phyloP scores from a whole-genome alignment of 2,329 filamentous ascomycete genomes.

The Cercospora sesami region DNA sequence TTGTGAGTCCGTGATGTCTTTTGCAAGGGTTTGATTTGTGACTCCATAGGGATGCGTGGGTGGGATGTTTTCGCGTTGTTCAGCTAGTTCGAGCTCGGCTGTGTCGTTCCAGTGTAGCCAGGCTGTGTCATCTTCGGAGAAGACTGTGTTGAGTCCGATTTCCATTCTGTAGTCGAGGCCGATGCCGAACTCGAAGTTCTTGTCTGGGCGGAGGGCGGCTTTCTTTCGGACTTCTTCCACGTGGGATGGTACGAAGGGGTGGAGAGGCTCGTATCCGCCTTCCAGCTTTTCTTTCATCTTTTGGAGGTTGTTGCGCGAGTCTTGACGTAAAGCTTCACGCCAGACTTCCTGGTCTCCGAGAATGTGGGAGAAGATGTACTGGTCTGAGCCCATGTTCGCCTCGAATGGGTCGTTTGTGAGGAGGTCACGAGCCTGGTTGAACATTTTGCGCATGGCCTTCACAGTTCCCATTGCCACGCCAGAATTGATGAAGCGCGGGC shows the following conservation, averaged over 20 bases:
- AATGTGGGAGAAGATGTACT: constrained; percentile 39
- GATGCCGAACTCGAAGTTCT: constrained; percentile 39
- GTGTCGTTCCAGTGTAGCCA: constrained; percentile 29
- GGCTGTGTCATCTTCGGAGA: constrained; percentile 33
- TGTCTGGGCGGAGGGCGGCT: constrained; percentile 44
- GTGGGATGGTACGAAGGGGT: constrained; percentile 23
- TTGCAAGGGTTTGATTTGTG: constrained; percentile 15
- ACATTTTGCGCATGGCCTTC: constrained; percentile 33
- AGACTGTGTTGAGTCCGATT: constrained; percentile 32
- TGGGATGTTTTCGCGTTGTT: constrained; percentile 13
- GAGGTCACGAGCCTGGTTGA: constrained; percentile 37
- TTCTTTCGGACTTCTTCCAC: constrained; percentile 29
- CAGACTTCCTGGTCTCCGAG: constrained; percentile 38
- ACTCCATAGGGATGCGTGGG: constrained; percentile 17
- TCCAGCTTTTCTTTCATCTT: constrained; percentile 18
- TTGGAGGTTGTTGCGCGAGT: constrained; percentile 27
- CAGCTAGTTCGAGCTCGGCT: constrained; percentile 20
- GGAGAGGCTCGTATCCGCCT: constrained; percentile 18
- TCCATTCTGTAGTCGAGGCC: constrained; percentile 34
- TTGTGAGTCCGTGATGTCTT: constrained; percentile 27
- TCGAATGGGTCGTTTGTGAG: constrained; percentile 24
- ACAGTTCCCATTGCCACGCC: constrained; percentile 31
- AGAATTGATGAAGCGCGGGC: constrained; percentile 45
- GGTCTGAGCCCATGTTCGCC: constrained; percentile 38
- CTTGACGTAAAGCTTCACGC: constrained; percentile 42